A percentile compares a stretch with the other conserved stretches of the same genome.
Conservation (phyloP, 2,329 filamentous ascomycete genomes). For the Phialocephala sp. region DNA sequence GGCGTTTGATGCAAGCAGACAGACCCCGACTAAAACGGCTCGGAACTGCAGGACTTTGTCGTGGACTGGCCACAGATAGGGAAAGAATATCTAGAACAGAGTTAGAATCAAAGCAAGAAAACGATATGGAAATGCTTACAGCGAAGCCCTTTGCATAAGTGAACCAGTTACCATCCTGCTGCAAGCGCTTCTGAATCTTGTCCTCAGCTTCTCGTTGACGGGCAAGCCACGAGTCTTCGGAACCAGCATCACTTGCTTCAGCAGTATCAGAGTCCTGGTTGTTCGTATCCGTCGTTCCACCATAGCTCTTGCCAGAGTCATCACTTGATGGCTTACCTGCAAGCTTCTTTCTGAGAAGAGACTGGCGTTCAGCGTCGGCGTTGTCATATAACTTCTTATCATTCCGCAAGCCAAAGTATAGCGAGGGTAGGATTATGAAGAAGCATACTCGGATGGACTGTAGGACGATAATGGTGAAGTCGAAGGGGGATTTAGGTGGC, state of each 20-base stretch:
- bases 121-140: slow-evolving; percentile 44
- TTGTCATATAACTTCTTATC: slow-evolving; percentile 41
- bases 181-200: slow-evolving; percentile 70
- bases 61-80: slow-evolving; percentile 78
- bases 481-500: slow-evolving; percentile 34
- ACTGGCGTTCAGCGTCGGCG: slow-evolving; percentile 62
- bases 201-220: slow-evolving; percentile 59
- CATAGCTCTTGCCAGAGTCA: slow-evolving; percentile 38
- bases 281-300: slow-evolving; percentile 32
- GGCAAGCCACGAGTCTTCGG: slow-evolving; percentile 61
- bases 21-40: slow-evolving; percentile 68
- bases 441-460: slow-evolving; percentile 40
- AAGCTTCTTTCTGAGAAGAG: slow-evolving; percentile 56
- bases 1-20: slow-evolving; percentile 72
- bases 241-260: slow-evolving; percentile 43
- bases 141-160: slow-evolving; percentile 77
- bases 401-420: slow-evolving; percentile 42
- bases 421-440: slow-evolving; percentile 45
- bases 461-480: slow-evolving; percentile 33
- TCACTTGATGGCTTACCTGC: slow-evolving; percentile 41
- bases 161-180: slow-evolving; percentile 77
- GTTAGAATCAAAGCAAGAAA: slow-evolving; percentile 4
- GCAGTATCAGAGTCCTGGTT: slow-evolving; percentile 30
- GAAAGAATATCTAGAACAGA: slow-evolving; percentile 67
- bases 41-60: slow-evolving; percentile 70